Evolutionary conservation across 2,329 filamentous ascomycete genomes (phyloP), one percentile per base, ranked within the genome.

Genomic region (Fusarium protoensiforme): DNA sequence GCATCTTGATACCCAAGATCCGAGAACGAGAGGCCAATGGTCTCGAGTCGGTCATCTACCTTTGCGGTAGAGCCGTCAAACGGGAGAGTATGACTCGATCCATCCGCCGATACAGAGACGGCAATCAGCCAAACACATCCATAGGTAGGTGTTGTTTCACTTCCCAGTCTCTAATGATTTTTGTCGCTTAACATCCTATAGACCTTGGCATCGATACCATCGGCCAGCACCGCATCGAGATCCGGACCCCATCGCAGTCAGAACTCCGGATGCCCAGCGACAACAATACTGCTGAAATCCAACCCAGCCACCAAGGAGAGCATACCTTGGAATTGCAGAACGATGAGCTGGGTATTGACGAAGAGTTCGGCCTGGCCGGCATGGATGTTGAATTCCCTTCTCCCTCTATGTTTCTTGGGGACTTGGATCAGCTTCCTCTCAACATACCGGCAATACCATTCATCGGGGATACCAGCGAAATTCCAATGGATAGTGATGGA

Each of bases 1-100:
- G 36, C 14, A 57, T 48, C 7, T n/a, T 68, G n/a, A 68, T 65
- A n/a, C 33, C 33, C 9, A 57, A 54, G 16, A 27, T 65, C n/a
- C 61, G 46, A 39, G 41, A 61, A 20, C 61, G 65, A 31, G 22
- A 57, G 16, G 29, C 38, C 7, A 13, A 57, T 1, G 29, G 31
- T 3, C 59, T 33, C 36, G n/a, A 33, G 13, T 65, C 57, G 18
- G 22, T 43, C 10, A 27, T 67, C 11, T 64, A 67, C 8, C 8
- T 64, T 5, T n/a, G 29, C 3, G 53, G 53, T 16, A 54, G 22
- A 8, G n/a, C 51, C 7, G 2, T 54, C 8, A 31, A 5, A 29
- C 46, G 29, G 2, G 27, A 51, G 27, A 51, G 18, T 20, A 1
- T 51, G 9, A 3, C 18, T 3, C 31, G 46, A 10, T 29, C 46